Percentiles rank a stretch among this genome's conserved stretches.
Conservation (phyloP, 2,329 filamentous ascomycete genomes). For the Ophiocordyceps camponoti-floridani region DNA sequence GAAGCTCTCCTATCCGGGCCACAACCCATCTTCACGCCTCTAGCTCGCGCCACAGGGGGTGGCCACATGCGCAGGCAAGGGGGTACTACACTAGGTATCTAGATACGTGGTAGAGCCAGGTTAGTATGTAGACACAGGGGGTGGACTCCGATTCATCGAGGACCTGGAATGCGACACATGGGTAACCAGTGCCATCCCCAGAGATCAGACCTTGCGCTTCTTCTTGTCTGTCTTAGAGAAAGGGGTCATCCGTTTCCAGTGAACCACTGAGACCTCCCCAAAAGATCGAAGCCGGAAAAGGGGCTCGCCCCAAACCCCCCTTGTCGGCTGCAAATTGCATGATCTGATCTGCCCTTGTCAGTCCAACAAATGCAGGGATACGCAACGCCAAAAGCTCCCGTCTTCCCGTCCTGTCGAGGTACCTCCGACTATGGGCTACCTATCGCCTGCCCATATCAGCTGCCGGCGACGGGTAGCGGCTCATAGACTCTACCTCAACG, state of each 20-base stretch:
- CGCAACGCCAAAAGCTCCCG: neutral
- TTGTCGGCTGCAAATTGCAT: conserved; percentile 1
- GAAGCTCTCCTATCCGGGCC: conserved; percentile 3
- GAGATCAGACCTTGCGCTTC: too few species aligned
- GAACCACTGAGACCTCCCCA: neutral
- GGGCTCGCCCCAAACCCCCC: neutral
- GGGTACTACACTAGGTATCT: too few species aligned
- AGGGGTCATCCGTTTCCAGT: too few species aligned
- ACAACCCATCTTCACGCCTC: neutral
- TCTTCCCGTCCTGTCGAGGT: neutral
- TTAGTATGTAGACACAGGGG: neutral
- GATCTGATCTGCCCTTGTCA: neutral
- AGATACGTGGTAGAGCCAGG: too few species aligned
- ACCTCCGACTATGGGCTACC: neutral
- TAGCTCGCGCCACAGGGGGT: conserved; percentile 9
- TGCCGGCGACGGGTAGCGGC: neutral
- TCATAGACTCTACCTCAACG: neutral
- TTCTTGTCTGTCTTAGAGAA: too few species aligned
- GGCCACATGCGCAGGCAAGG: neutral
- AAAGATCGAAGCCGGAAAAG: neutral
- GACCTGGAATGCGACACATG: too few species aligned
- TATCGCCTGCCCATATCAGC: neutral
- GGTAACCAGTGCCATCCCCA: too few species aligned
- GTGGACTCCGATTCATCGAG: too few species aligned
- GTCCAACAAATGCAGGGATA: neutral